Base-by-base conservation (phyloP, 805 yeast genomes). In the Saccharomycopsis oosterbeekiorum region DNA sequence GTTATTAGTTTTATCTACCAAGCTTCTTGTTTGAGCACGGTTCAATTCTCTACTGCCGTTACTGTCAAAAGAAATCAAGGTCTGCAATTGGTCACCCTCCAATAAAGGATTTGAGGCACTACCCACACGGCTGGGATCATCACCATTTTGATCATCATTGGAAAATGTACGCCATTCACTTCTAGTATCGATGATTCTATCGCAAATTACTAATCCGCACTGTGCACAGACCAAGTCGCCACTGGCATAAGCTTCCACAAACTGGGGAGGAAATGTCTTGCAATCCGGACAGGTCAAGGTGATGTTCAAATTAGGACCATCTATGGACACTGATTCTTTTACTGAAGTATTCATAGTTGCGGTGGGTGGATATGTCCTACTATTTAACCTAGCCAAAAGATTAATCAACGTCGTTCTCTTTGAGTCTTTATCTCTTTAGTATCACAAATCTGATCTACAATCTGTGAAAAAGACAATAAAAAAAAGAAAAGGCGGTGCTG, bases 121-220 rank as follows among this genome's bases (percentile, higher is more conserved):
- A 73, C 99, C 99, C 65, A 93, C 99, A 88, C 99, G 98, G 66
- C 94, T 86, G 4, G 99, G 99, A 72, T 93, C 99, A 73, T 91
- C 97, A 68, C 96, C 96, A 68, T 93, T 94, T 73, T 93, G 98
- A 73, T 93, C 99, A 72, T 93, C 99, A 71, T 94, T 94, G 63
- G 96, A 86, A 73, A 93, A 93, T 1, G 99, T 94, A 78, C 99
- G 88, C 99, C 99, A 93, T 78, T 93, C 99, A 0, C 97, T 89
- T 67, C 98, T 80, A 4, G 96, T 92, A 70, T 93, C 99, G 37
- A 93, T 97, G 58, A 93, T 85, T 65, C 92, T 80, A 71, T 91
- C 96, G 67, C 96, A 89, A 26, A 94, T 80, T 1, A 93, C 98
- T 62, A 94, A 78, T 2, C 99, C 99, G 77, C 99, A 94, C 65